These are phyloP conservation scores for Biancaea sappan DNA, from an alignment of 306 rosid species.

Conservation along the genomic window DNA sequence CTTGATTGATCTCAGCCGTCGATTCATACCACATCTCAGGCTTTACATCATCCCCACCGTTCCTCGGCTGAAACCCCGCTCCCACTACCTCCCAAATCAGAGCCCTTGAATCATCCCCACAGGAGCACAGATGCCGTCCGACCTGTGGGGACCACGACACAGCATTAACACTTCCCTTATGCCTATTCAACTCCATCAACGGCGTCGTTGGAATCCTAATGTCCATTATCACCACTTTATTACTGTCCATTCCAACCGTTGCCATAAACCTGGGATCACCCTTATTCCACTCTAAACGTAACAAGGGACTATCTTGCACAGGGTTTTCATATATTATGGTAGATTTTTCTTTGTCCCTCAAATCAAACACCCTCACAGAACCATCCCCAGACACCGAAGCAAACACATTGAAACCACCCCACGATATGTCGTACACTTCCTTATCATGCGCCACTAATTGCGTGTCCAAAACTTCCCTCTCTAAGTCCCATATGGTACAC, in stretches of 20 bases:
- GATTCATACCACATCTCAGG: slow-evolving; percentile 60
- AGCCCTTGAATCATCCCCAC: slow-evolving; percentile 64
- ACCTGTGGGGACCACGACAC: slow-evolving; percentile 62
- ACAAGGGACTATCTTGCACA: slow-evolving; percentile 39
- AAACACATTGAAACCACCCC: slow-evolving; percentile 72
- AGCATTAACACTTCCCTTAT: slow-evolving; percentile 59
- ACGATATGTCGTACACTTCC: slow-evolving; percentile 67
- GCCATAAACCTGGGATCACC: slow-evolving; percentile 66
- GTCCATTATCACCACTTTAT: slow-evolving; percentile 60
- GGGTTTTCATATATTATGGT: slow-evolving; percentile 71
- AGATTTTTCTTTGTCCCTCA: slow-evolving; percentile 65
- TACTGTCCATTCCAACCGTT: slow-evolving; percentile 60
- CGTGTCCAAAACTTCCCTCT: slow-evolving; percentile 55
- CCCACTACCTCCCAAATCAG: slow-evolving; percentile 68
- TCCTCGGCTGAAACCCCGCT: slow-evolving; percentile 11
- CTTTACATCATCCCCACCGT: slow-evolving; percentile 34
- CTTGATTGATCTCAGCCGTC: slow-evolving; percentile 59
- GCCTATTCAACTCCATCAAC: slow-evolving; percentile 52
- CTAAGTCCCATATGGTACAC: slow-evolving; percentile 68
- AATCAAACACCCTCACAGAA: slow-evolving; percentile 64
- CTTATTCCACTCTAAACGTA: slow-evolving; percentile 75
- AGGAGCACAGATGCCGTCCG: slow-evolving; percentile 60
- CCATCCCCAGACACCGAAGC: slow-evolving; percentile 81
- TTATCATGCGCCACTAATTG: slow-evolving; percentile 77
- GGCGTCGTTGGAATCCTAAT: slow-evolving; percentile 68